phyloP scores from a whole-genome alignment of 257 asterid species.

The Fraxinus excelsior region DNA sequence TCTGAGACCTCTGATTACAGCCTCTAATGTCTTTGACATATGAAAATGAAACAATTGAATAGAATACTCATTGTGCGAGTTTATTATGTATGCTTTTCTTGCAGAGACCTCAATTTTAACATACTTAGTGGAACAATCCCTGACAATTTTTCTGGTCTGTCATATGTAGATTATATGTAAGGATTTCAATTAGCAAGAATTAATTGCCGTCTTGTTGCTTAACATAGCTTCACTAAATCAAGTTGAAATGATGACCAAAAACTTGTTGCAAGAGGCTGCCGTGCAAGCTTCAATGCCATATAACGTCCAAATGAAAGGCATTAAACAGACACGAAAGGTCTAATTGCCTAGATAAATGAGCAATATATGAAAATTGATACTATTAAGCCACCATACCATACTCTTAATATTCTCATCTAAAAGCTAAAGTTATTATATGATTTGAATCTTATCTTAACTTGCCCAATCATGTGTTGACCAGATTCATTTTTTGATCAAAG shows the following conservation, averaged over 20 bases:
- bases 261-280: background rate
- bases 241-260: background rate
- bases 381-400: too few species aligned
- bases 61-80: background rate
- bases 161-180: constrained; percentile 46
- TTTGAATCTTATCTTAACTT: too few species aligned
- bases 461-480: too few species aligned
- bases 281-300: background rate
- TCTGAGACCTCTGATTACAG: background rate
- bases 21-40: too few species aligned
- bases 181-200: constrained; percentile 18
- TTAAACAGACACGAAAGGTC: background rate
- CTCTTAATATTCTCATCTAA: too few species aligned
- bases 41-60: background rate
- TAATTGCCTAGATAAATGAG: background rate
- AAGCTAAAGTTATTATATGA: too few species aligned
- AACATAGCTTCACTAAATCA: background rate
- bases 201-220: background rate
- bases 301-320: too few species aligned
- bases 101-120: constrained; percentile 82
- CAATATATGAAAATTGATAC: too few species aligned
- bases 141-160: constrained; percentile 20
- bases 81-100: constrained; percentile 4
- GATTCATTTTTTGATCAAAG: too few species aligned
- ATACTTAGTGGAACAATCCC: constrained; percentile 64